A percentile compares a stretch with the other conserved stretches of the same genome.
Evolutionary conservation across 495 filamentous ascomycete species (phyloP).

Genomic region (Daldinia bambusicola): DNA sequence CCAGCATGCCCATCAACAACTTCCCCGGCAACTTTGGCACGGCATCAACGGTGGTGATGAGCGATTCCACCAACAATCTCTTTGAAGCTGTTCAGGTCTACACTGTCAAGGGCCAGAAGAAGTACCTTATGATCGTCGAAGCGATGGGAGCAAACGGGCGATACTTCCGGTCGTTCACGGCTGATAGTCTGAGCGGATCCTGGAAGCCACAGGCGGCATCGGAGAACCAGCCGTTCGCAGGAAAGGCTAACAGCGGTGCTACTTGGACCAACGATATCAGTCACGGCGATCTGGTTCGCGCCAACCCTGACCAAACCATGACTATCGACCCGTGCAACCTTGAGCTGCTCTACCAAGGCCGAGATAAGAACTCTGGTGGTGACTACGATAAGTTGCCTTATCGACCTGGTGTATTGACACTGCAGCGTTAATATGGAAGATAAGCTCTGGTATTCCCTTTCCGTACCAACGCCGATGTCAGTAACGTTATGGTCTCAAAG

Average conservation of each 20-base stretch:
- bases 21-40: slow-evolving; percentile 70
- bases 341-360: slow-evolving; percentile 68
- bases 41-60: slow-evolving; percentile 58
- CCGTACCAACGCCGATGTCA: background rate
- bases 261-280: slow-evolving; percentile 73
- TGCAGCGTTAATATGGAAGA: slow-evolving; percentile 40
- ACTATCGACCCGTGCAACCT: slow-evolving; percentile 67
- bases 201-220: slow-evolving; percentile 65
- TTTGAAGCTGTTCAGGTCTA: slow-evolving; percentile 75
- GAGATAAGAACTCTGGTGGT: slow-evolving; percentile 44
- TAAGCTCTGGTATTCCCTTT: background rate
- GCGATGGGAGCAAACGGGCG: slow-evolving; percentile 65
- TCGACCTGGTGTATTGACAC: slow-evolving; percentile 63
- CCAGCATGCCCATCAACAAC: slow-evolving; percentile 65
- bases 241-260: slow-evolving; percentile 69
- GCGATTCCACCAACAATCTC: slow-evolving; percentile 62
- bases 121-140: slow-evolving; percentile 73
- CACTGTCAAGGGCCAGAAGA: slow-evolving; percentile 61
- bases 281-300: slow-evolving; percentile 68
- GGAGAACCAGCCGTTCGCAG: slow-evolving; percentile 67
- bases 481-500: background rate
- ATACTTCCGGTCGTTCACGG: slow-evolving; percentile 73
- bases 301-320: slow-evolving; percentile 65
- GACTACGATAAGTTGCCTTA: slow-evolving; percentile 61
- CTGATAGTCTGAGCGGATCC: slow-evolving; percentile 60